phyloP scores from a whole-genome alignment of 768 basidiomycete species.

The Russula emetica region DNA sequence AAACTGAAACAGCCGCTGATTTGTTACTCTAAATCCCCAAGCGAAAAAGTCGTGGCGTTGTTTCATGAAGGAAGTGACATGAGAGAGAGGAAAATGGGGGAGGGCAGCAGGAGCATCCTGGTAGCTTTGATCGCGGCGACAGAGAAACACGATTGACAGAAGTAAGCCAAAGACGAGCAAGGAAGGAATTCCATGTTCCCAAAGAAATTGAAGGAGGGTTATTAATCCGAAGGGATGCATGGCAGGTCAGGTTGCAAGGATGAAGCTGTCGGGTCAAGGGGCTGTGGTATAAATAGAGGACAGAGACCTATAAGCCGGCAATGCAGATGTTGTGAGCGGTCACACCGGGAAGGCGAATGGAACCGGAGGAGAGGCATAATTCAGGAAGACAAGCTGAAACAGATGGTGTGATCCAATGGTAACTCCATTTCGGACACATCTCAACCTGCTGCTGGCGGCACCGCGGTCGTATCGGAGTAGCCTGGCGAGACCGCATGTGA shows the following conservation, averaged over 20 bases:
- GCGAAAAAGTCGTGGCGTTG: slow-evolving; percentile 68
- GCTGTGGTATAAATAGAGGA: slow-evolving; percentile 17
- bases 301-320: background rate
- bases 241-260: slow-evolving; percentile 22
- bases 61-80: slow-evolving; percentile 65
- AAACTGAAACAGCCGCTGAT: slow-evolving; percentile 65
- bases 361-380: too few species aligned
- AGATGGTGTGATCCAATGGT: background rate
- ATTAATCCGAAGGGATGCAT: slow-evolving; percentile 45
- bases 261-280: background rate
- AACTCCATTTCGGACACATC: background rate
- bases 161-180: slow-evolving; percentile 26
- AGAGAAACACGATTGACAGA: slow-evolving; percentile 16
- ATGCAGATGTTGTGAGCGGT: background rate
- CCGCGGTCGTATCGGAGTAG: slow-evolving; percentile 10
- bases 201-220: slow-evolving; percentile 33
- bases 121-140: slow-evolving; percentile 4
- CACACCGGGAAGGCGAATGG: background rate
- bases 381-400: background rate
- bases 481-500: background rate
- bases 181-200: slow-evolving; percentile 15
- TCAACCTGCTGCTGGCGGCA: background rate
- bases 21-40: slow-evolving; percentile 65
- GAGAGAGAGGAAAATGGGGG: slow-evolving; percentile 54
- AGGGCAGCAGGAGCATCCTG: slow-evolving; percentile 49